These are phyloP conservation scores for Fusarium concolor DNA, from an alignment of 2,329 filamentous ascomycete genomes.

Conservation along the genomic window DNA sequence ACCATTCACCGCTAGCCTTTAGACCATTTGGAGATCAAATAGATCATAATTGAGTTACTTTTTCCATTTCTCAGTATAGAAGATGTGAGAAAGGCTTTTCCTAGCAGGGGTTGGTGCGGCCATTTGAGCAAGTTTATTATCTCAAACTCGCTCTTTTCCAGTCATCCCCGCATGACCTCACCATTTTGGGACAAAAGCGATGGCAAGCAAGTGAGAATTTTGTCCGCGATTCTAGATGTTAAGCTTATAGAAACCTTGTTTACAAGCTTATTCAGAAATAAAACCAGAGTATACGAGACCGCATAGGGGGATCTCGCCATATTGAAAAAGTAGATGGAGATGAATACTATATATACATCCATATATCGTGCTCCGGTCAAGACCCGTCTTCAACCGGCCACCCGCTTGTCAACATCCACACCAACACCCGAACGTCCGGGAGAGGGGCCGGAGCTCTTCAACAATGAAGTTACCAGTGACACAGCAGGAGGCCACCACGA, in stretches of 20 bases:
- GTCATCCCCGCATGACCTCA: conserved; percentile 26
- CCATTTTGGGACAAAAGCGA: background rate
- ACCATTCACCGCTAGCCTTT: background rate
- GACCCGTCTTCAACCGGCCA: conserved; percentile 19
- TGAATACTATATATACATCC: background rate
- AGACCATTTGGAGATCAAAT: background rate
- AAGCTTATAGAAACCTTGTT: background rate
- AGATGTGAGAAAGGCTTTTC: background rate
- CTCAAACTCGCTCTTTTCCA: conserved; percentile 30
- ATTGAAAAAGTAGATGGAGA: background rate
- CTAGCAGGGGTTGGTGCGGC: conserved; percentile 47
- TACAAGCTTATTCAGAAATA: background rate
- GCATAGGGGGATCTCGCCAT: no score
- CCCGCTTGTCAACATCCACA: conserved; percentile 29
- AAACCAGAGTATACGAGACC: background rate
- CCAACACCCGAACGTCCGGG: conserved; percentile 32
- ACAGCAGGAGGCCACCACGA: conserved; percentile 8
- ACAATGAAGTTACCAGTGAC: conserved; percentile 6
- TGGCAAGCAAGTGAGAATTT: conserved; percentile 5
- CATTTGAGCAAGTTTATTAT: conserved; percentile 57
- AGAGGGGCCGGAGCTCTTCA: conserved; percentile 13
- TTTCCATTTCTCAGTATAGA: background rate
- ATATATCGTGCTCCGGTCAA: background rate
- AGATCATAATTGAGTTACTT: background rate
- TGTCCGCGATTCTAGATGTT: background rate